Base-by-base conservation (phyloP, 1,139 yeast species). In the Hemisphaericaspora xylofermentans region DNA sequence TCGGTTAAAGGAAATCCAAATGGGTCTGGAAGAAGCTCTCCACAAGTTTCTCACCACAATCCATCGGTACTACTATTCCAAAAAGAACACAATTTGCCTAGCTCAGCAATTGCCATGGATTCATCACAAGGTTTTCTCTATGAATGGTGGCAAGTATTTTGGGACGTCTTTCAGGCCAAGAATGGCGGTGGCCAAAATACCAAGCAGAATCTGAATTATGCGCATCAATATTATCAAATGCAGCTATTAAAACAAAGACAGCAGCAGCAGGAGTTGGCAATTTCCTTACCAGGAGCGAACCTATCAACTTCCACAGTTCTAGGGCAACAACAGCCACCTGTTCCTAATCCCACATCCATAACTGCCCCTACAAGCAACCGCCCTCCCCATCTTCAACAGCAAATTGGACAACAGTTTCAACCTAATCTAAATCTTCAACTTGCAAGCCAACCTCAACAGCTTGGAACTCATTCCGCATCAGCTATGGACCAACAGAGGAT, bases 121-220 rank as follows among this genome's bases (percentile, higher is more conserved):
- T 83, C 95, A 4, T 94, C 95, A 0, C 91, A 84, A 53, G 94
- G 96, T 8, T 89, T 88, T 55, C 66, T 89, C 35, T 82, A 78
- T 53, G 97, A 89, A 59, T 91, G 98, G 97, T 91, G 97, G 97
- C 89, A 82, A 66, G 82, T 89, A 25, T 91, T 89, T 58, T 91
- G 97, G 96, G 97, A 91, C 60, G 83, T 88, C 35, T 88, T 85
- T 63, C 86, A 85, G 55, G 95, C 95, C 2, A 75, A 87, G 53
- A 82, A 63, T 45, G 40, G 43, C 8, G 46, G 41, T 18, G 22
- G 30, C 18, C 57, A 53, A 36, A 43, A 80, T n/a, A 76, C 76
- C 46, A 69, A 81, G 44, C 80, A 79, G n/a, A 43, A 42, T 18
- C 42, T 25, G 12, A 43, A 42, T 24, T 64, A 75, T 43, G 93